Evolutionary conservation across 768 basidiomycete genomes (phyloP).

Genomic region (Vararia minispora): DNA sequence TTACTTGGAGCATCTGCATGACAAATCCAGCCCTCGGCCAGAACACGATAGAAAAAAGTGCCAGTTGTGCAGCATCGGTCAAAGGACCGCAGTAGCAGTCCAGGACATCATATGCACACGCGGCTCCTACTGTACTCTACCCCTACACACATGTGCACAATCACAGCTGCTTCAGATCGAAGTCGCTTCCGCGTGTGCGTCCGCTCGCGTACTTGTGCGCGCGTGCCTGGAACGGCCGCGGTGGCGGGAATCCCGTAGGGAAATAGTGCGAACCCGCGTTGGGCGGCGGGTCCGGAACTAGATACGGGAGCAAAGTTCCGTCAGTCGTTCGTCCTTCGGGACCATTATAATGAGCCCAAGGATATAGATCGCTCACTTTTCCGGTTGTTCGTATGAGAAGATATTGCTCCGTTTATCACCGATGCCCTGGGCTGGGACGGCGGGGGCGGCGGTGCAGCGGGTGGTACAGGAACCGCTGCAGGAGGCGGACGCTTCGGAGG

Average conservation of each 20-base stretch:
- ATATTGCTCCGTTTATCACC: neutral
- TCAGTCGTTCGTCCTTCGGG: no score
- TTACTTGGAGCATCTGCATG: no score
- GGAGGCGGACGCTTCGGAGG: no score
- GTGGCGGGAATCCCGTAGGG: slow-evolving; percentile 69
- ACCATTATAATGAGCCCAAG: slow-evolving; percentile 4
- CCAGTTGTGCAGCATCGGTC: no score
- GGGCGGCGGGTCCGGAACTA: slow-evolving; percentile 49
- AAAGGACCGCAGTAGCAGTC: no score
- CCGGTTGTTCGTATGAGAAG: slow-evolving; percentile 1
- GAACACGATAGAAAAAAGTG: no score
- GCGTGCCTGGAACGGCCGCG: slow-evolving; percentile 44
- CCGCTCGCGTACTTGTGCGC: slow-evolving; percentile 54
- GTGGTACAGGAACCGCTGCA: slow-evolving; percentile 8
- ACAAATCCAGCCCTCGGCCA: no score
- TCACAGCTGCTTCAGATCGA: slow-evolving; percentile 37
- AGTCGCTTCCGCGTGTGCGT: slow-evolving; percentile 57
- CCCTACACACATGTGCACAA: slow-evolving; percentile 3
- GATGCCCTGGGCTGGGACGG: slow-evolving; percentile 12
- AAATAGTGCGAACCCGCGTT: slow-evolving; percentile 61
- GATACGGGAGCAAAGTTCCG: no score
- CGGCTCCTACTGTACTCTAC: slow-evolving; percentile 6
- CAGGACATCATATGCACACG: slow-evolving; percentile 11
- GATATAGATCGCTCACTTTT: slow-evolving; percentile 20
- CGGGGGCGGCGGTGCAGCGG: slow-evolving; percentile 9